Base-by-base conservation (phyloP, 2,329 filamentous ascomycete species). In the Thyridium curvatum region DNA sequence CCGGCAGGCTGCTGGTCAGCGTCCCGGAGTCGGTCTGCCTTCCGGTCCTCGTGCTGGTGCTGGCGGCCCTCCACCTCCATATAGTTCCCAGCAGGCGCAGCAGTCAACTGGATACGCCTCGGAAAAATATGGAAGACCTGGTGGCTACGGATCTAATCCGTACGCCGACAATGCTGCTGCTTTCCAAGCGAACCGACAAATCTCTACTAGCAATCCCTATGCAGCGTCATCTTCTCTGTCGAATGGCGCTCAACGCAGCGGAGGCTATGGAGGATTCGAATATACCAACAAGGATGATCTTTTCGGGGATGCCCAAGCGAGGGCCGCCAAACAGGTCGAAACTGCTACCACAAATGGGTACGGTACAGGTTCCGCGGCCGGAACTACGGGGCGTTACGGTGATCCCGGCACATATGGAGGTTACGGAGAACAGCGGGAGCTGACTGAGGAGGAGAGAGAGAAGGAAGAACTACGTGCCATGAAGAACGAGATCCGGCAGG, bases 391-490 rank as follows among this genome's bases (percentile, higher is more conserved):
- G n/a, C n/a, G n/a, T 26, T 26, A 26, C 21, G 21, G 21, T 10
- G 21, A 26, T 26, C 6, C 6, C 21, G 21, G 21, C 10, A 10
- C 21, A 6, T 72, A 69, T 41, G 73, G 68, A 18, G 74, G 71
- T 18, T 79, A 80, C 46, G 76, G 86, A 38, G 80, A 83, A 41
- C 74, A 85, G 42, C 77, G 86, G 35, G 79, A 94, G 58, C 66
- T 95, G 48, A 94, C 87, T 0, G 87, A 82, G 2, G 88, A 96
- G 49, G 78, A 79, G 71, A 66, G 87, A 56, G 87, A 95, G 41
- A 67, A 75, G 66, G 63, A 82, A 46, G 82, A 93, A 43, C 76
- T 90, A 12, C 71, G 80, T 42, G 77, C 79, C 0, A 79, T 83
- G 14, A 88, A 88, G 59, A 71, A 82, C 49, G 77, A 94, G 53